phyloP scores from a whole-genome alignment of 2,329 filamentous ascomycete species.

The Fusarium sp. region DNA sequence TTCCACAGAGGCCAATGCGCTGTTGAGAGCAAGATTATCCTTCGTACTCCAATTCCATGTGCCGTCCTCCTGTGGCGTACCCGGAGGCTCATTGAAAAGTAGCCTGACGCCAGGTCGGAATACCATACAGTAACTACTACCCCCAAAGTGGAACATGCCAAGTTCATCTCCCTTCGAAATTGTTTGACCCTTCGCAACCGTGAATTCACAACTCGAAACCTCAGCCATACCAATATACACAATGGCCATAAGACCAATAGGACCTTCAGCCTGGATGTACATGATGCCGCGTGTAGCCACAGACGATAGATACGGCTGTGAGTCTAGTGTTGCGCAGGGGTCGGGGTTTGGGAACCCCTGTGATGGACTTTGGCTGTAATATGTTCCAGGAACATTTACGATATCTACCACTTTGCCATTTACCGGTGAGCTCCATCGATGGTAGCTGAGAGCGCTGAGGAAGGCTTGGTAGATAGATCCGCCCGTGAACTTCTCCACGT shows the following conservation, averaged over 20 bases:
- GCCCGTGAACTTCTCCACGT: slow-evolving; percentile 61
- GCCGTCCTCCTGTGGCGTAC: not conserved
- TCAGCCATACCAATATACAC: slow-evolving; percentile 10
- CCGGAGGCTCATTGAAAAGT: not conserved
- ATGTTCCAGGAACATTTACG: not conserved
- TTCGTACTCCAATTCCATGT: not conserved
- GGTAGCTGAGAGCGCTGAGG: slow-evolving; percentile 71
- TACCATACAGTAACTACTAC: slow-evolving; percentile 1
- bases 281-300: slow-evolving; percentile 13
- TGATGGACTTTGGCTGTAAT: slow-evolving; percentile 12
- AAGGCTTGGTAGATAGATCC: slow-evolving; percentile 76
- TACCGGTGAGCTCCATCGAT: slow-evolving; percentile 74
- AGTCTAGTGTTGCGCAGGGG: slow-evolving; percentile 1
- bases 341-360: not conserved
- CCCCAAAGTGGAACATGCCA: slow-evolving; percentile 22
- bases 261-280: not conserved
- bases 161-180: not conserved
- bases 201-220: not conserved
- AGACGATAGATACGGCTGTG: slow-evolving; percentile 1
- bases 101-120: not conserved
- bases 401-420: slow-evolving; percentile 60
- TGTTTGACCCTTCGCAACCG: rapidly evolving
- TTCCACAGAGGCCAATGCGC: not conserved
- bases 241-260: slow-evolving; percentile 6
- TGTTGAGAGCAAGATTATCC: not conserved